Conservation (phyloP, 2,329 filamentous ascomycete species). For the Peltaster fructicola region DNA sequence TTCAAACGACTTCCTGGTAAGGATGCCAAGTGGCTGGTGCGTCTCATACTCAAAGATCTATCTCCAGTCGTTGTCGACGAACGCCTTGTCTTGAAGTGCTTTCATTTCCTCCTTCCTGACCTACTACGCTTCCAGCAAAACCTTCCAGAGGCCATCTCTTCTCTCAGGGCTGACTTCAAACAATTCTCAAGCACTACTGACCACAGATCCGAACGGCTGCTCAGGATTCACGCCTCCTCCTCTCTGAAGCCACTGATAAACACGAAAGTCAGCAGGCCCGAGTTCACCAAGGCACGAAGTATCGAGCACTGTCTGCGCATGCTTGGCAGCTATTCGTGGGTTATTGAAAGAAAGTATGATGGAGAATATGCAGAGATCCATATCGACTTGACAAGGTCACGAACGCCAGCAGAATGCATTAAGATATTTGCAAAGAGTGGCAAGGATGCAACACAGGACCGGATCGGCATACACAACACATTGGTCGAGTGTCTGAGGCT, state of each 20-base stretch:
- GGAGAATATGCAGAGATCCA: slow-evolving; percentile 82
- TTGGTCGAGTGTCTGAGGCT: slow-evolving; percentile 50
- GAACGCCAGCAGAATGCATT: slow-evolving; percentile 30
- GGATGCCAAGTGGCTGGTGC: slow-evolving; percentile 76
- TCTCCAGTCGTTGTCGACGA: slow-evolving; percentile 48
- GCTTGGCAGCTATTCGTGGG: slow-evolving; percentile 42
- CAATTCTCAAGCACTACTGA: slow-evolving; percentile 22
- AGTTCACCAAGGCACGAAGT: slow-evolving; percentile 27
- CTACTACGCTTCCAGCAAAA: slow-evolving; percentile 54
- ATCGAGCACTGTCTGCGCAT: slow-evolving; percentile 60
- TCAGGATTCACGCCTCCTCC: slow-evolving; percentile 23
- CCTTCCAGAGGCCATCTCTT: slow-evolving; percentile 40
- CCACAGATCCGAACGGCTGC: slow-evolving; percentile 12
- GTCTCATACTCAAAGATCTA: slow-evolving; percentile 61
- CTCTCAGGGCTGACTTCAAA: slow-evolving; percentile 30
- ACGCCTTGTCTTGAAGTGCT: slow-evolving; percentile 36
- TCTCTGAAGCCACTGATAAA: slow-evolving; percentile 23
- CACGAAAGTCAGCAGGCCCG: slow-evolving; percentile 28
- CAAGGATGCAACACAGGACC: slow-evolving; percentile 68
- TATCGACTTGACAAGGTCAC: slow-evolving; percentile 43
- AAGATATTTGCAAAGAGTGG: slow-evolving; percentile 86
- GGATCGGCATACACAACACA: slow-evolving; percentile 40
- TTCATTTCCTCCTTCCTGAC: slow-evolving; percentile 52
- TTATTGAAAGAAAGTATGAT: slow-evolving; percentile 67
- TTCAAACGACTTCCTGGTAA: slow-evolving; percentile 43